A percentile compares a stretch with the other conserved stretches of the same genome.
phyloP scores from a whole-genome alignment of 148 eudicot species.

The Diospyros kaki region DNA sequence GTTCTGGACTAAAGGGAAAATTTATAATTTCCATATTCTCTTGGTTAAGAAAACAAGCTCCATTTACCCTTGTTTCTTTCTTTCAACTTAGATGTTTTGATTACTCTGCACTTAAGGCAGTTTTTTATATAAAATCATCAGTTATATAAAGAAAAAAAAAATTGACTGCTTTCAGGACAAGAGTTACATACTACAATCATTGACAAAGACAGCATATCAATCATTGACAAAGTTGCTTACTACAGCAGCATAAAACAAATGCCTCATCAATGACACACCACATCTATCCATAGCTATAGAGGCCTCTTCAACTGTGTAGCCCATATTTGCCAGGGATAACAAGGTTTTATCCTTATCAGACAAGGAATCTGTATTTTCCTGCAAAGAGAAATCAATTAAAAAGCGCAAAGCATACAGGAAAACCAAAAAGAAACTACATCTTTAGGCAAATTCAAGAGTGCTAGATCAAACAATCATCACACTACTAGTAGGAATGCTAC shows the following conservation, averaged over 20 bases:
- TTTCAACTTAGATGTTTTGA: no score
- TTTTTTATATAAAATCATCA: no score
- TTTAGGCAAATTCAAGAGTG: not conserved
- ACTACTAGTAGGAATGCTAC: not conserved
- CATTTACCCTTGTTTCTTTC: no score
- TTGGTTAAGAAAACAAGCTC: no score
- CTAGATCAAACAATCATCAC: not conserved
- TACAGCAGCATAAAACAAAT: not conserved
- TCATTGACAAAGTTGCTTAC: not conserved
- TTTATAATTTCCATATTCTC: no score
- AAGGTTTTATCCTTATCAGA: conserved; percentile 37
- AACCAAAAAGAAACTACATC: not conserved
- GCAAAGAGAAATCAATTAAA: conserved; percentile 19
- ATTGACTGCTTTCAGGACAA: not conserved
- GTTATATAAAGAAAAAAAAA: no score
- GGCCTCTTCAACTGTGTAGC: conserved; percentile 65
- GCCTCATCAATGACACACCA: conserved; percentile 36
- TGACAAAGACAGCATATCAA: not conserved
- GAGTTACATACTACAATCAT: not conserved
- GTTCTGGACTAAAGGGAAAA: no score
- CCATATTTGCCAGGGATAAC: conserved; percentile 55
- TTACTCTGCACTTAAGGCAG: no score
- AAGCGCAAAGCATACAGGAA: not conserved
- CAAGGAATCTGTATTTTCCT: conserved; percentile 26
- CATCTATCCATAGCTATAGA: conserved; percentile 73